These are phyloP conservation scores for Hymenoscyphus repandus DNA, from an alignment of 2,329 filamentous ascomycete genomes.

Conservation along the genomic window DNA sequence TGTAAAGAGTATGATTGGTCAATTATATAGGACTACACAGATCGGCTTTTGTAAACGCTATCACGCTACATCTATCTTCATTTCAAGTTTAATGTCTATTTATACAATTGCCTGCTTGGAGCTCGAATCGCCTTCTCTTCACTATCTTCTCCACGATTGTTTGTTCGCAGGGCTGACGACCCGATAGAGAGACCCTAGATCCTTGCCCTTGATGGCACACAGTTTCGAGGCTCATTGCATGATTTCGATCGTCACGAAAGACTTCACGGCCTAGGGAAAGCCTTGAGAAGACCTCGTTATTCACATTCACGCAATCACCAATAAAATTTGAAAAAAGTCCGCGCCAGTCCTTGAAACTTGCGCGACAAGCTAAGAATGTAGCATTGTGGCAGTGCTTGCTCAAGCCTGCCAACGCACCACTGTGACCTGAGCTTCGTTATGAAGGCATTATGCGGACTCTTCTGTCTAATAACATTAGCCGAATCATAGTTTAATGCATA, in stretches of 20 bases:
- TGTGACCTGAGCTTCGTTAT: not conserved
- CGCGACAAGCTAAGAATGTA: not conserved
- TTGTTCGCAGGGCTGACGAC: slow-evolving; percentile 16
- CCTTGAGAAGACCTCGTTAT: not conserved
- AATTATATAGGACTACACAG: too few species aligned
- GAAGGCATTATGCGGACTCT: not conserved
- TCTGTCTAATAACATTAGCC: too few species aligned
- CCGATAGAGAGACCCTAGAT: slow-evolving; percentile 3
- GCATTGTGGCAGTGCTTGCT: slow-evolving; percentile 18
- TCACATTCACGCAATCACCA: not conserved
- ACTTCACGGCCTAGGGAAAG: too few species aligned
- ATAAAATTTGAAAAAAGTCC: not conserved
- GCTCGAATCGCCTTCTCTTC: not conserved
- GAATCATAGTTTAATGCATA: too few species aligned
- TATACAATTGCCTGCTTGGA: not conserved
- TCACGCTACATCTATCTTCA: not conserved
- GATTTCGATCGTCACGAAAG: not conserved
- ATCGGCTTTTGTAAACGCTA: too few species aligned
- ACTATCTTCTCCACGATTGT: slow-evolving; percentile 1
- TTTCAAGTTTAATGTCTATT: not conserved
- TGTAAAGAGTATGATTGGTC: too few species aligned
- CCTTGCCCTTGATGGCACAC: slow-evolving; percentile 16
- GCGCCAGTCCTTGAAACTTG: slow-evolving; percentile 13
- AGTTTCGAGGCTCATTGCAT: slow-evolving; percentile 16
- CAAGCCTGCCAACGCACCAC: not conserved